A percentile compares a stretch with the other conserved stretches of the same genome.
These are phyloP conservation scores for Heimioporus sp. DNA, from an alignment of 768 basidiomycete species.

Conservation along the genomic window DNA sequence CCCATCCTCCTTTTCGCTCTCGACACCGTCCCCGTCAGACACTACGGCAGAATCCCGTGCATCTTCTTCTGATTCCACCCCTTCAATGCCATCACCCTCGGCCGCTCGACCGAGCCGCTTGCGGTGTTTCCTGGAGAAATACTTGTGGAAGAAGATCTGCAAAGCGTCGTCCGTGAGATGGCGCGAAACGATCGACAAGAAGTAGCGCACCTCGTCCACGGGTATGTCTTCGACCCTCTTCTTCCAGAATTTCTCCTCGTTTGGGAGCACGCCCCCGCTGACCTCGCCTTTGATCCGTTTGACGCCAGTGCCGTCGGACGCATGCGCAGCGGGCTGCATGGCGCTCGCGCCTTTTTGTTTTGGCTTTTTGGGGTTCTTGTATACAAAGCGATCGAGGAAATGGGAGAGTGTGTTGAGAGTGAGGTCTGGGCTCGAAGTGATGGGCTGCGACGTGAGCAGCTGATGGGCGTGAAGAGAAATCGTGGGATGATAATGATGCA, in stretches of 20 bases:
- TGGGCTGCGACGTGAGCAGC: slow-evolving; percentile 65
- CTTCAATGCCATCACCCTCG: slow-evolving; percentile 28
- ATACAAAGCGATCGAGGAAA: slow-evolving; percentile 96
- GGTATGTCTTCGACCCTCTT: slow-evolving; percentile 70
- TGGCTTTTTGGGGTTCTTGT: slow-evolving; percentile 88
- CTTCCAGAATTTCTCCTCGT: slow-evolving; percentile 74
- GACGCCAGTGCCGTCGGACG: slow-evolving; percentile 60
- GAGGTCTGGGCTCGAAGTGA: slow-evolving; percentile 85
- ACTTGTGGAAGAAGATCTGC: slow-evolving; percentile 89
- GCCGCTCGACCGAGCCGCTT: slow-evolving; percentile 47
- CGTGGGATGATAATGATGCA: slow-evolving; percentile 88
- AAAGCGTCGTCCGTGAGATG: not conserved
- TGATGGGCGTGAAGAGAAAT: slow-evolving; percentile 84
- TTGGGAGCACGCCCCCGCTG: slow-evolving; percentile 50
- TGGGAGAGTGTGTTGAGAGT: slow-evolving; percentile 90
- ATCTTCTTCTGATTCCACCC: slow-evolving; percentile 13
- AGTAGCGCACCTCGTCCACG: slow-evolving; percentile 70
- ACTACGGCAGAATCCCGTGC: slow-evolving; percentile 26
- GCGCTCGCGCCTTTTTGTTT: slow-evolving; percentile 77
- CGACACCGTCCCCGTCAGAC: slow-evolving; percentile 15
- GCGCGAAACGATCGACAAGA: not conserved
- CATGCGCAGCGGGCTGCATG: slow-evolving; percentile 90
- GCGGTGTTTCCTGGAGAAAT: slow-evolving; percentile 72
- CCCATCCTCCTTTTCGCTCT: slow-evolving; percentile 33
- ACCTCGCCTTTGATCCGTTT: slow-evolving; percentile 68